These are phyloP conservation scores for Dictyostelium discoideum DNA, from an alignment of 78 protist species.

Conservation along the genomic window DNA sequence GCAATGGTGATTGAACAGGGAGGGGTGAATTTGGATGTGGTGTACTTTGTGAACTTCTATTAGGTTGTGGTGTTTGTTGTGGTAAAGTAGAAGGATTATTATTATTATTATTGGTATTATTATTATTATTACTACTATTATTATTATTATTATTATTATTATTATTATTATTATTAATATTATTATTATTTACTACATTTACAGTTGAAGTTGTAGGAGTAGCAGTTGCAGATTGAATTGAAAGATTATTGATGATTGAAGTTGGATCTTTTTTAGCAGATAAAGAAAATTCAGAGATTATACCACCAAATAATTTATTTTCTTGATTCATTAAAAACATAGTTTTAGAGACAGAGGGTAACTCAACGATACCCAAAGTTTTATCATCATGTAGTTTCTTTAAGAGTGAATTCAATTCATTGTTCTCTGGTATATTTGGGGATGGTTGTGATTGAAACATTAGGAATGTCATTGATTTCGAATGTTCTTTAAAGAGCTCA, in stretches of 20 bases:
- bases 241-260: background rate
- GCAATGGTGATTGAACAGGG: slow-evolving; percentile 10
- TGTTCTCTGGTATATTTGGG: background rate
- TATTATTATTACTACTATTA: background rate
- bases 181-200: background rate
- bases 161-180: background rate
- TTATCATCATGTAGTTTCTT: slow-evolving; percentile 45
- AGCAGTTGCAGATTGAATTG: background rate
- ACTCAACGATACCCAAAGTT: slow-evolving; percentile 20
- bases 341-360: slow-evolving; percentile 17
- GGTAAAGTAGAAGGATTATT: background rate
- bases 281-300: slow-evolving; percentile 35
- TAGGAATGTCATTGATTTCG: background rate
- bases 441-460: background rate
- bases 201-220: background rate
- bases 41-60: background rate
- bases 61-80: background rate
- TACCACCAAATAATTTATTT: slow-evolving; percentile 2
- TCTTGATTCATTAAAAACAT: slow-evolving; percentile 13
- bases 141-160: background rate
- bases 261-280: background rate
- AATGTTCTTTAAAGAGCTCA: background rate
- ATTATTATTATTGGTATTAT: no score
- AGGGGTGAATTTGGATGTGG: background rate
- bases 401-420: background rate